Evolutionary conservation across 257 asterid genomes (phyloP).

Genomic region (Sherardia arvensis): DNA sequence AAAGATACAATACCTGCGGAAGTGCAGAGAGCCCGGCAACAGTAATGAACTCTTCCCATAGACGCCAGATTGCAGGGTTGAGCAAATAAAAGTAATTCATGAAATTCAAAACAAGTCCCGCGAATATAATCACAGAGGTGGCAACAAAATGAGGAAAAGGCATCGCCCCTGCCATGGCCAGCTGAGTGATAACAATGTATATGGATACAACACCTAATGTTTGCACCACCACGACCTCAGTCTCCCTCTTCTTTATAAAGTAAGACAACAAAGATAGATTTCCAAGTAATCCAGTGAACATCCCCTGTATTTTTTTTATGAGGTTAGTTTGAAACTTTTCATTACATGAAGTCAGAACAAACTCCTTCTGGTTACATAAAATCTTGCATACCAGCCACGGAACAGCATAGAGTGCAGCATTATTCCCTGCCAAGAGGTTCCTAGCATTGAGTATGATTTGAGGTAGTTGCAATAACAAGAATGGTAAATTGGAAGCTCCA

Average conservation of each 20-base stretch:
- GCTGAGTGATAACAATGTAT: constrained; percentile 71
- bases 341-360: not conserved
- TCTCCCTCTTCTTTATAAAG: constrained; percentile 83
- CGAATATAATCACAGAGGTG: constrained; percentile 63
- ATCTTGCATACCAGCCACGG: constrained; percentile 82
- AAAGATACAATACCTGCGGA: constrained; percentile 54
- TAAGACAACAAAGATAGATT: constrained; percentile 78
- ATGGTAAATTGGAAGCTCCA: constrained; percentile 88
- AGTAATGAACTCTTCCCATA: constrained; percentile 92
- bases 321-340: not conserved
- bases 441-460: constrained; percentile 88
- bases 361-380: not conserved
- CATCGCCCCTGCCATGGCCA: constrained; percentile 95
- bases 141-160: constrained; percentile 79
- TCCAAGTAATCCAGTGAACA: constrained; percentile 97
- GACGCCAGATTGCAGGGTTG: constrained; percentile 55
- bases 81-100: constrained; percentile 60
- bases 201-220: constrained; percentile 73
- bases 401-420: constrained; percentile 72
- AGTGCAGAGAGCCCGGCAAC: constrained; percentile 78
- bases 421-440: constrained; percentile 75
- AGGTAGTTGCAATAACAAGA: constrained; percentile 85
- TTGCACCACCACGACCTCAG: constrained; percentile 81
- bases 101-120: constrained; percentile 66
- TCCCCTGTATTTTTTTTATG: constrained; percentile 47